These are phyloP conservation scores for Colletotrichum aenigma DNA, from an alignment of 2,329 filamentous ascomycete species.

Conservation along the genomic window DNA sequence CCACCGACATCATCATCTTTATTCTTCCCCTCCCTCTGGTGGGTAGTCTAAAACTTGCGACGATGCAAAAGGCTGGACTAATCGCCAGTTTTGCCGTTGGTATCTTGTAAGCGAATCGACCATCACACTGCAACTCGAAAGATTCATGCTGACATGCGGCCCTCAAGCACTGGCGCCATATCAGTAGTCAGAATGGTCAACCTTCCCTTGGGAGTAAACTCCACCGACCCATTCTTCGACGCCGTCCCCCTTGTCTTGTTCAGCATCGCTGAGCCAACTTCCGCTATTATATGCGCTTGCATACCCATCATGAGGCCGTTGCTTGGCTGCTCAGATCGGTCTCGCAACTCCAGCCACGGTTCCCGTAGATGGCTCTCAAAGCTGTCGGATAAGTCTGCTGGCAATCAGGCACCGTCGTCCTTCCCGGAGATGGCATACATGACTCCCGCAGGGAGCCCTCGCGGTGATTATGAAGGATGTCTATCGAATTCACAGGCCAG, in stretches of 20 bases:
- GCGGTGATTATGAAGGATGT: not conserved
- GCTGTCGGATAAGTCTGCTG: not conserved
- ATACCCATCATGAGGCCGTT: not conserved
- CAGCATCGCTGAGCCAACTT: not conserved
- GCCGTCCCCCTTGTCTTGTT: not conserved
- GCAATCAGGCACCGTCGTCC: not conserved
- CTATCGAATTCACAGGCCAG: not conserved
- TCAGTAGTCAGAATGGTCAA: not conserved
- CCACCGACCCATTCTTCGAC: not conserved
- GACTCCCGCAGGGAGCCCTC: not conserved
- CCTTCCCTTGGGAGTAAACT: not conserved
- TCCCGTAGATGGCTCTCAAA: not conserved
- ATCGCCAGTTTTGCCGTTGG: constrained; percentile 12
- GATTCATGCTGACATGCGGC: not conserved
- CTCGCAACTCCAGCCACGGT: not conserved
- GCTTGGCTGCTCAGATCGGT: not conserved
- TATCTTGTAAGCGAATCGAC: not conserved
- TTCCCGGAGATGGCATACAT: not conserved
- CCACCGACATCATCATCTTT: constrained; percentile 19
- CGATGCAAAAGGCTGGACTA: constrained; percentile 6
- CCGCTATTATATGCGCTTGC: not conserved
- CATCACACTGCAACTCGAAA: not conserved
- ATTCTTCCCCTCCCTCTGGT: constrained; percentile 12
- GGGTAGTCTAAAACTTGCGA: not conserved
- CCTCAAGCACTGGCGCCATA: not conserved